A percentile compares a stretch with the other conserved stretches of the same genome.
Conservation (phyloP, 2,329 filamentous ascomycete species). For the Madurella fahalii region DNA sequence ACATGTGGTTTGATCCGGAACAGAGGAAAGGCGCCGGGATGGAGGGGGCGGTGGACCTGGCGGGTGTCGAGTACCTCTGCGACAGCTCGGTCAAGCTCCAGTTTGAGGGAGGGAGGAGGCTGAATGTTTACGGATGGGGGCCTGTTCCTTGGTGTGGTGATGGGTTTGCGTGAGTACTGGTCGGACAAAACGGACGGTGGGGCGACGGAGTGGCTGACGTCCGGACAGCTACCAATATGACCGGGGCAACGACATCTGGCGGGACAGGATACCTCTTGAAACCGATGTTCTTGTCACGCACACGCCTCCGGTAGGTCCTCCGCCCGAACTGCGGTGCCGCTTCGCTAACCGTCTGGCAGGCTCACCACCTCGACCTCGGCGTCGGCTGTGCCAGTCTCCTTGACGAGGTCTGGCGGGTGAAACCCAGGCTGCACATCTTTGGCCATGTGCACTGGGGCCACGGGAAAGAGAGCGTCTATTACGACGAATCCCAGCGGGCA, state of each 20-base stretch:
- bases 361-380: slow-evolving; percentile 62
- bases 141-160: slow-evolving; percentile 75
- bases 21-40: slow-evolving; percentile 50
- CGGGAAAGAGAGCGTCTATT: slow-evolving; percentile 66
- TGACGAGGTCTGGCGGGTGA: slow-evolving; percentile 68
- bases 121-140: slow-evolving; percentile 76
- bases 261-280: slow-evolving; percentile 62
- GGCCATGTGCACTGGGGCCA: slow-evolving; percentile 78
- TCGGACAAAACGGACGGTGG: neutral
- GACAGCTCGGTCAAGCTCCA: slow-evolving; percentile 60
- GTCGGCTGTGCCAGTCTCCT: slow-evolving; percentile 70
- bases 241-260: slow-evolving; percentile 64
- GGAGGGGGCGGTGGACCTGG: slow-evolving; percentile 58
- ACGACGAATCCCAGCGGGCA: slow-evolving; percentile 66
- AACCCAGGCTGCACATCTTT: slow-evolving; percentile 74
- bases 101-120: slow-evolving; percentile 54
- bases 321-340: neutral
- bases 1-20: slow-evolving; percentile 73
- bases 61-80: slow-evolving; percentile 70
- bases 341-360: slow-evolving; percentile 35
- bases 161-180: slow-evolving; percentile 49
- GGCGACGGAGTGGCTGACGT: neutral
- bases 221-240: slow-evolving; percentile 68
- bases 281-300: slow-evolving; percentile 81
- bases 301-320: slow-evolving; percentile 59